These are phyloP conservation scores for Dendrobium nobile DNA, from an alignment of 106 monocot species.

Conservation along the genomic window DNA sequence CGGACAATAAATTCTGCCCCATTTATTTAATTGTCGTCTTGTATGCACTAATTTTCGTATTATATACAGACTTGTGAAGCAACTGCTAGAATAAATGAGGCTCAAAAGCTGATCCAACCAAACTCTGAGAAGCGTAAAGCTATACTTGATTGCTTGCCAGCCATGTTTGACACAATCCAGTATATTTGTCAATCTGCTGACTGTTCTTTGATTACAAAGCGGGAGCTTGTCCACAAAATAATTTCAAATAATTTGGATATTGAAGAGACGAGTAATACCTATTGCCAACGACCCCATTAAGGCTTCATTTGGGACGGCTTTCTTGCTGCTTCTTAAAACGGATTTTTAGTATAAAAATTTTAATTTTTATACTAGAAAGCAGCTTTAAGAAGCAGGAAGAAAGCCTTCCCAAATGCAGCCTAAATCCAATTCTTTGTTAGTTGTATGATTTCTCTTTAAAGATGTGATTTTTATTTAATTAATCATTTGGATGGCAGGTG, in stretches of 20 bases:
- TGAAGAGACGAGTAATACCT: slow-evolving; percentile 55
- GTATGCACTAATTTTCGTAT: too few species aligned
- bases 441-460: neutral
- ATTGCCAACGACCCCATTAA: neutral
- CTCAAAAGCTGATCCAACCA: slow-evolving; percentile 7
- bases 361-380: too few species aligned
- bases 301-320: too few species aligned
- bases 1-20: too few species aligned
- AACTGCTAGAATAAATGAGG: slow-evolving; percentile 6
- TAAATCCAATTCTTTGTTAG: neutral
- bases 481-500: slow-evolving; percentile 33
- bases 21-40: too few species aligned
- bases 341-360: too few species aligned
- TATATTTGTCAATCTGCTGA: slow-evolving; percentile 35
- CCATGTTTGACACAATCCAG: slow-evolving; percentile 48
- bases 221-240: slow-evolving; percentile 92
- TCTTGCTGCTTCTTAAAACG: too few species aligned
- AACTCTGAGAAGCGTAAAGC: slow-evolving; percentile 12
- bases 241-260: slow-evolving; percentile 65
- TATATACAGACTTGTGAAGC: slow-evolving; percentile 18
- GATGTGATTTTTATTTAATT: neutral
- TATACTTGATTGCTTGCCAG: slow-evolving; percentile 27
- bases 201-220: slow-evolving; percentile 57
- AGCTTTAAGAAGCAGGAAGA: too few species aligned
- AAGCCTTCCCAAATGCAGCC: too few species aligned